Percentiles rank a stretch among this genome's conserved stretches.
These are phyloP conservation scores for Chaetomium olivaceum DNA, from an alignment of 2,329 filamentous ascomycete species.

Conservation along the genomic window DNA sequence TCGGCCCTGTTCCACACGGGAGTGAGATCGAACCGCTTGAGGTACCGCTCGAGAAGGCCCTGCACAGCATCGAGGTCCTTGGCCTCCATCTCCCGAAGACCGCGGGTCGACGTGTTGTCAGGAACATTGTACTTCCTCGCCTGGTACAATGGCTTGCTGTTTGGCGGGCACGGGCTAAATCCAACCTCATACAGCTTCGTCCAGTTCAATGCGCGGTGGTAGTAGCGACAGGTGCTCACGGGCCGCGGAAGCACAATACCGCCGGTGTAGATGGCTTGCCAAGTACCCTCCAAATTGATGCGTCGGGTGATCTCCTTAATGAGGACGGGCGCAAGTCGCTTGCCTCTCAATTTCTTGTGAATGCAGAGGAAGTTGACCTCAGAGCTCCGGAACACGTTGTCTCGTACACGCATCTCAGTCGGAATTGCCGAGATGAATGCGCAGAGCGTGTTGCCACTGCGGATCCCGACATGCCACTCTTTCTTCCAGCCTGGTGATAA, in stretches of 20 bases:
- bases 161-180: conserved; percentile 83
- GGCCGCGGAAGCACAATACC: conserved; percentile 89
- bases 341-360: conserved; percentile 94
- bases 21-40: conserved; percentile 77
- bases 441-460: conserved; percentile 81
- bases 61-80: conserved; percentile 77
- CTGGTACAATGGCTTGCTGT: conserved; percentile 83
- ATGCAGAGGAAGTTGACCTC: conserved; percentile 99
- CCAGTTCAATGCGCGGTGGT: conserved; percentile 92
- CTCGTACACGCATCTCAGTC: conserved; percentile 75
- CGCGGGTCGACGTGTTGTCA: conserved; percentile 67
- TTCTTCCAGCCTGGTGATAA: conserved; percentile 93
- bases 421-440: conserved; percentile 96
- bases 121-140: conserved; percentile 84
- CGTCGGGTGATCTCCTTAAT: conserved; percentile 97
- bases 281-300: conserved; percentile 83
- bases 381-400: conserved; percentile 72
- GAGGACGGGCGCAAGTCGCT: conserved; percentile 87
- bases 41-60: conserved; percentile 73
- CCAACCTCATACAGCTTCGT: conserved; percentile 92
- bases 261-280: conserved; percentile 94
- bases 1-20: conserved; percentile 80
- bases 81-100: conserved; percentile 76
- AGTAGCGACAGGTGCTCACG: conserved; percentile 91
- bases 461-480: conserved; percentile 93